Evolutionary conservation across 805 yeast species (phyloP).

Genomic region (Pachysolen tannophilus): DNA sequence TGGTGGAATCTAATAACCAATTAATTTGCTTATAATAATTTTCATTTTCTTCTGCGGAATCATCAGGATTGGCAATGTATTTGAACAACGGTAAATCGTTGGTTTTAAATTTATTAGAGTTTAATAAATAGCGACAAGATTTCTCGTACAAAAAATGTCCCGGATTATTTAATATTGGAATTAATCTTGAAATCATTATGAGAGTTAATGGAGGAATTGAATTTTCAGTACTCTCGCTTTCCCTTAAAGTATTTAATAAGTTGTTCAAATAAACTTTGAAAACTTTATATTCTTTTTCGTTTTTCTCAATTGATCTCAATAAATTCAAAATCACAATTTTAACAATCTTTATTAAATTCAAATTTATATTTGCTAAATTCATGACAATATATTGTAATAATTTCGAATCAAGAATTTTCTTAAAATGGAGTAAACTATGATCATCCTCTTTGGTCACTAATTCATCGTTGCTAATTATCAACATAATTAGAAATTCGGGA

Average conservation of each 20-base stretch:
- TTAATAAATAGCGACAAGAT: slow-evolving; percentile 55
- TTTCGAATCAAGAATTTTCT: slow-evolving; percentile 47
- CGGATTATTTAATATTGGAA: slow-evolving; percentile 57
- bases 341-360: slow-evolving; percentile 26
- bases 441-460: slow-evolving; percentile 31
- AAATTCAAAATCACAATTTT: slow-evolving; percentile 36
- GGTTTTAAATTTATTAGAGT: slow-evolving; percentile 37
- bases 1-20: slow-evolving; percentile 56
- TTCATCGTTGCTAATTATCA: slow-evolving; percentile 59
- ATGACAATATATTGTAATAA: slow-evolving; percentile 44
- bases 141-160: slow-evolving; percentile 69
- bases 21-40: slow-evolving; percentile 47
- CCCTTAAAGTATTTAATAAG: slow-evolving; percentile 28
- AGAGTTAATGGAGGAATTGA: slow-evolving; percentile 42
- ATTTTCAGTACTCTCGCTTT: slow-evolving; percentile 1
- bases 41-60: slow-evolving; percentile 30
- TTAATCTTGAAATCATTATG: slow-evolving; percentile 44
- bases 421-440: slow-evolving; percentile 36
- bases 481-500: slow-evolving; percentile 58
- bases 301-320: slow-evolving; percentile 31
- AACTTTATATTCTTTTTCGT: slow-evolving; percentile 25
- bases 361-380: slow-evolving; percentile 31
- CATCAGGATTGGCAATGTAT: slow-evolving; percentile 23
- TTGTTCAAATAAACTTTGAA: slow-evolving; percentile 47
- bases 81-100: slow-evolving; percentile 39